These are phyloP conservation scores for Linnemannia elongata DNA, from an alignment of 192 early-diverging fungal species.

Conservation along the genomic window DNA sequence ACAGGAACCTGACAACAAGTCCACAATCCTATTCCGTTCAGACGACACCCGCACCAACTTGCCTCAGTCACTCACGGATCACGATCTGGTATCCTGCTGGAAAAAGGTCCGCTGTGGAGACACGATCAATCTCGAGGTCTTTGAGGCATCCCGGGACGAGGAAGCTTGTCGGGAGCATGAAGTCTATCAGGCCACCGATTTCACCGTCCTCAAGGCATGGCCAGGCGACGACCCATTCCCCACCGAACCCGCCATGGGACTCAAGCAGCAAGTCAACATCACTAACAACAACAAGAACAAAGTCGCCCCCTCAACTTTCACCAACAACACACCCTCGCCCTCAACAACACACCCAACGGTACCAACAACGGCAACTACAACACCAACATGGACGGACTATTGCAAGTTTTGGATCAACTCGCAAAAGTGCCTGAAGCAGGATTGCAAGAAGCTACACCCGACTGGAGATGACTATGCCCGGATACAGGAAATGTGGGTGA, in stretches of 20 bases:
- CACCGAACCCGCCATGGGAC: constrained; percentile 40
- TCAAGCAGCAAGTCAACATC: neutral
- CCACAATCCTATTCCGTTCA: constrained; percentile 59
- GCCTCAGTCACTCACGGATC: constrained; percentile 15
- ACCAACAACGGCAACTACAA: neutral
- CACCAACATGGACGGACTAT: constrained; percentile 32
- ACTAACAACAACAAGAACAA: neutral
- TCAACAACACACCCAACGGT: neutral
- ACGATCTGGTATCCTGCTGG: constrained; percentile 20
- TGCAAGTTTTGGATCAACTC: constrained; percentile 59
- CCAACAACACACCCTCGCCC: neutral
- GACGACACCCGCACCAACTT: constrained; percentile 52
- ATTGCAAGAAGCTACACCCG: constrained; percentile 32
- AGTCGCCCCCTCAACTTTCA: neutral
- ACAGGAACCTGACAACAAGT: constrained; percentile 11
- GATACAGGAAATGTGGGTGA: constrained; percentile 42
- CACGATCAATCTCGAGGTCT: constrained; percentile 12
- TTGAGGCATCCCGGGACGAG: constrained; percentile 37
- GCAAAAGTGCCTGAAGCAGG: constrained; percentile 24
- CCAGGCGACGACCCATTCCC: constrained; percentile 34
- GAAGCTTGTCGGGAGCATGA: constrained; percentile 20
- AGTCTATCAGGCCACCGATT: constrained; percentile 42
- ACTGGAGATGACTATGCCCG: constrained; percentile 14
- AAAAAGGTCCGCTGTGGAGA: constrained; percentile 41
- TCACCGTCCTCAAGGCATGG: constrained; percentile 40